These are phyloP conservation scores for Penicillium sp. DNA, from an alignment of 2,329 filamentous ascomycete genomes.

Conservation along the genomic window DNA sequence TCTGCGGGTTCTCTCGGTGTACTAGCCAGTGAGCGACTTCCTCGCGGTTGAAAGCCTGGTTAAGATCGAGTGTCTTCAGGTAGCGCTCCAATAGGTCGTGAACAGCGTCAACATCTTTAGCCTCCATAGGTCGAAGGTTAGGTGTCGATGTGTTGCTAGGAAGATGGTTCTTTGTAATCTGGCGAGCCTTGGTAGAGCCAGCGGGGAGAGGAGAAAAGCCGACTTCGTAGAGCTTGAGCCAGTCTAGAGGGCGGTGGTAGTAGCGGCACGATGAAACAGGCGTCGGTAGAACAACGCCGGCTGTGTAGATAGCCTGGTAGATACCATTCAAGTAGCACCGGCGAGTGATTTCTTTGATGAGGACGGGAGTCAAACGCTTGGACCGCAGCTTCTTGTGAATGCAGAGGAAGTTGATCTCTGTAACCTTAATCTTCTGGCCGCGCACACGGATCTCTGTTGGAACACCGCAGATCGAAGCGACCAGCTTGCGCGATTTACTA, in stretches of 20 bases:
- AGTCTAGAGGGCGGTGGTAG: slow-evolving; percentile 91
- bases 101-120: slow-evolving; percentile 77
- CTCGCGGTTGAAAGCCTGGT: slow-evolving; percentile 76
- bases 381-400: slow-evolving; percentile 97
- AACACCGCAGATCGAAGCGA: slow-evolving; percentile 94
- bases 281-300: slow-evolving; percentile 85
- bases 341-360: slow-evolving; percentile 97
- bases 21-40: slow-evolving; percentile 90
- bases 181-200: slow-evolving; percentile 81
- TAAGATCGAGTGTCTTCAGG: slow-evolving; percentile 78
- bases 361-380: slow-evolving; percentile 87
- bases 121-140: slow-evolving; percentile 80
- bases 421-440: slow-evolving; percentile 73
- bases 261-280: slow-evolving; percentile 94
- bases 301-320: slow-evolving; percentile 96
- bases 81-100: slow-evolving; percentile 77
- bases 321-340: slow-evolving; percentile 84
- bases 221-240: slow-evolving; percentile 93
- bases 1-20: slow-evolving; percentile 65
- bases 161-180: slow-evolving; percentile 84
- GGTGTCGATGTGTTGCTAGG: slow-evolving; percentile 73
- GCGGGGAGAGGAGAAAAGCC: slow-evolving; percentile 88
- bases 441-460: slow-evolving; percentile 83
- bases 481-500: slow-evolving; percentile 79
- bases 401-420: slow-evolving; percentile 97